phyloP scores from a whole-genome alignment of 768 basidiomycete species.

The Kwoniella heveanensis region DNA sequence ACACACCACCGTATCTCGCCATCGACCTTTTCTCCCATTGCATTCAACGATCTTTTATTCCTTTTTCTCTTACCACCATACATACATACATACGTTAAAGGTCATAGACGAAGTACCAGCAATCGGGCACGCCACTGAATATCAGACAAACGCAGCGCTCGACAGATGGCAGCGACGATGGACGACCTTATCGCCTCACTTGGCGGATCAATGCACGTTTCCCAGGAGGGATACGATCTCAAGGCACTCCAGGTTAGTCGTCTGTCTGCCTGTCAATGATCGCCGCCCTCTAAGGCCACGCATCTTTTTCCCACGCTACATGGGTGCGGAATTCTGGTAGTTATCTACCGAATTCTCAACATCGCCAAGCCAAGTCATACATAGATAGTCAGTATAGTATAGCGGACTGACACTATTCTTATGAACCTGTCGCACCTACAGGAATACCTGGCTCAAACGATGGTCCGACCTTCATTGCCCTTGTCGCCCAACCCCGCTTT shows the following conservation, averaged over 20 bases:
- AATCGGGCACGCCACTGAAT: too few relatives aligned
- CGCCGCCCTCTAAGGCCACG: neutral
- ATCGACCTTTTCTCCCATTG: neutral
- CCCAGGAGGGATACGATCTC: conserved; percentile 40
- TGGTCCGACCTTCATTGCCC: conserved; percentile 22
- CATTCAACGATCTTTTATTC: too few relatives aligned
- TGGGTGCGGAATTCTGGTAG: neutral
- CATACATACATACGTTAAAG: neutral
- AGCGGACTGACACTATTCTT: too few relatives aligned
- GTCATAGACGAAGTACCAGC: too few relatives aligned
- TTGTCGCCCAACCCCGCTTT: conserved; percentile 18
- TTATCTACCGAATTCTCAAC: neutral
- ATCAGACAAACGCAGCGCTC: too few relatives aligned
- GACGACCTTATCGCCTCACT: conserved; percentile 40
- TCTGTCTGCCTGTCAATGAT: neutral
- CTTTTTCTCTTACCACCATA: too few relatives aligned
- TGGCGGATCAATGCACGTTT: conserved; percentile 41
- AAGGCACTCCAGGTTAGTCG: conserved; percentile 43
- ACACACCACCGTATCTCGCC: neutral
- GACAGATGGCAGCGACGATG: conserved; percentile 27
- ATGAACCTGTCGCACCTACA: neutral
- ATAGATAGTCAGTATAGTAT: too few relatives aligned
- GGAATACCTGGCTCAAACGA: conserved; percentile 32
- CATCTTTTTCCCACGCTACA: conserved; percentile 11
- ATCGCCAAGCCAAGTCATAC: neutral